Percentiles rank a stretch among this genome's conserved stretches.
phyloP scores from a whole-genome alignment of 371 early-diverging fungal genomes.

The Massospora cicadina region DNA sequence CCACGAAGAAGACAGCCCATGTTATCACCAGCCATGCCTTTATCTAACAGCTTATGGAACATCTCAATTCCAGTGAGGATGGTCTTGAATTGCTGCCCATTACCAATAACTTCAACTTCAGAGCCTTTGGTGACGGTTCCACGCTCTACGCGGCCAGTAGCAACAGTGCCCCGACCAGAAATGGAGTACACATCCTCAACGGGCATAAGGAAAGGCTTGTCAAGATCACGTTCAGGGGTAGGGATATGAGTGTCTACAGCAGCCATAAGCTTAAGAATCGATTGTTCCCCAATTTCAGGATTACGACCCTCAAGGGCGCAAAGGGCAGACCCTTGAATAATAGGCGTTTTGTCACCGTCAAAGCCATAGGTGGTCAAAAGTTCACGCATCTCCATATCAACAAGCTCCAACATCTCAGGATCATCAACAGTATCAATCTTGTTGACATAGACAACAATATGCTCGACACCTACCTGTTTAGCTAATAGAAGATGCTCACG shows the following conservation, averaged over 20 bases:
- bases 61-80: constrained; percentile 92
- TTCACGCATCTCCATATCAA: constrained; percentile 98
- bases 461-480: constrained; percentile 90
- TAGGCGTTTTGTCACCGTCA: constrained; percentile 85
- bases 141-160: constrained; percentile 95
- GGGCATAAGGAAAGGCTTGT: constrained; percentile 98
- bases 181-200: constrained; percentile 95
- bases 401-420: constrained; percentile 92
- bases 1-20: constrained; percentile 94
- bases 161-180: constrained; percentile 97
- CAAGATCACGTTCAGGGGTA: constrained; percentile 82
- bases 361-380: constrained; percentile 81
- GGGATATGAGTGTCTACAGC: constrained; percentile 90
- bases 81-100: constrained; percentile 73
- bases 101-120: constrained; percentile 93
- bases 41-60: constrained; percentile 97
- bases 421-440: constrained; percentile 97
- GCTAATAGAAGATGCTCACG: constrained; percentile 95
- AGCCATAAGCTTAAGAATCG: constrained; percentile 77
- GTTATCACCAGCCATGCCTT: constrained; percentile 96
- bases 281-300: constrained; percentile 78
- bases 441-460: constrained; percentile 96
- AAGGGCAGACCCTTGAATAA: constrained; percentile 90
- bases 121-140: constrained; percentile 85
- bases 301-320: constrained; percentile 85